Percentiles rank a stretch among this genome's conserved stretches.
phyloP scores from a whole-genome alignment of 139 green algal species.

The Dunaliella primolecta region DNA sequence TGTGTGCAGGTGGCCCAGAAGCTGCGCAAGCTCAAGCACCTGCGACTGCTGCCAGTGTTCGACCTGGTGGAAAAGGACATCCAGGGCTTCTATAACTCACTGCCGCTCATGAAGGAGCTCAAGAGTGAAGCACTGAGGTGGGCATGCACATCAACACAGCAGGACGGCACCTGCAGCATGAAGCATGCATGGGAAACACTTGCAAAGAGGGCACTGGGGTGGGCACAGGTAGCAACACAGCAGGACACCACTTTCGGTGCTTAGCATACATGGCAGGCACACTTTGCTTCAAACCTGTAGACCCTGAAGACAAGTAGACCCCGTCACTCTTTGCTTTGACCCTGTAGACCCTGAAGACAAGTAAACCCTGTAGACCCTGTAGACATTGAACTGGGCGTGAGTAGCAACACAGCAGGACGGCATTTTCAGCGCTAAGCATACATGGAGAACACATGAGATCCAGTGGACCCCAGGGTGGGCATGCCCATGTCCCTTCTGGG shows the following conservation, averaged over 20 bases:
- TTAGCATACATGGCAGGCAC: not conserved
- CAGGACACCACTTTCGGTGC: not conserved
- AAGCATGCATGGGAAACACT: conserved; percentile 17
- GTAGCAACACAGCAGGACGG: too few species aligned
- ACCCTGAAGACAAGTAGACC: too few species aligned
- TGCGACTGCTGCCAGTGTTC: conserved; percentile 66
- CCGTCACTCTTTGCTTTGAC: too few species aligned
- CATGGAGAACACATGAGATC: too few species aligned
- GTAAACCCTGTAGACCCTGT: too few species aligned
- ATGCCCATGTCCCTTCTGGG: too few species aligned
- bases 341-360: too few species aligned
- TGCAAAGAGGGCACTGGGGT: conserved; percentile 4
- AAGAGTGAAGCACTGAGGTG: conserved; percentile 73
- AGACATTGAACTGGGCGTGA: too few species aligned
- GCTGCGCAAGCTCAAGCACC: conserved; percentile 59
- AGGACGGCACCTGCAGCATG: not conserved
- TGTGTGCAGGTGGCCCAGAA: conserved; percentile 21
- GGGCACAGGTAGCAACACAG: not conserved
- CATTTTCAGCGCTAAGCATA: too few species aligned
- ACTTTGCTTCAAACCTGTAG: not conserved
- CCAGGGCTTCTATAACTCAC: conserved; percentile 70
- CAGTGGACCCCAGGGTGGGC: too few species aligned
- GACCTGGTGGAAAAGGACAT: conserved; percentile 68
- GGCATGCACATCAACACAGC: not conserved
- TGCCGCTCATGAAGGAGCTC: conserved; percentile 82